Evolutionary conservation across 805 yeast species (phyloP).

Genomic region (Starmerella sp.): DNA sequence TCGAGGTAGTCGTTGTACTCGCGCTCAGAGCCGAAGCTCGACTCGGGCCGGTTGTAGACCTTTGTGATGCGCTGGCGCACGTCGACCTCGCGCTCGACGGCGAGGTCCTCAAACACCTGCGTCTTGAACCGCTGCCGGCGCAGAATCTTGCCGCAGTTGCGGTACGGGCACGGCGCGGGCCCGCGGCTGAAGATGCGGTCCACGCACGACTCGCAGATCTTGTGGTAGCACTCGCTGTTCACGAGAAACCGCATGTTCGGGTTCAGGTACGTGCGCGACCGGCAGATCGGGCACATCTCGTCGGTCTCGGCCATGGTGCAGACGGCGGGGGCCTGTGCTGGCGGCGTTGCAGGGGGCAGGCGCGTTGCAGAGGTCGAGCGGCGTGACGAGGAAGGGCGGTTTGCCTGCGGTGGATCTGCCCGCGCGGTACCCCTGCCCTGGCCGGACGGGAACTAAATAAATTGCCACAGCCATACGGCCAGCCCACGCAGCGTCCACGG

Average conservation of each 20-base stretch:
- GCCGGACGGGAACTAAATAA: not conserved
- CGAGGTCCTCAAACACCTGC: constrained; percentile 84
- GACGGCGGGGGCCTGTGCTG: too few relatives aligned
- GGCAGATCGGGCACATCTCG: constrained; percentile 95
- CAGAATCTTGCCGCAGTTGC: constrained; percentile 74
- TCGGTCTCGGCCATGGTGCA: constrained; percentile 13
- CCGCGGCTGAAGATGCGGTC: constrained; percentile 90
- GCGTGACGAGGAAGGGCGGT: not conserved
- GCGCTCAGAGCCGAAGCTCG: constrained; percentile 51
- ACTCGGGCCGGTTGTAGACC: constrained; percentile 69
- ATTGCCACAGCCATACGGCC: not conserved
- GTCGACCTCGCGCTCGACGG: constrained; percentile 86
- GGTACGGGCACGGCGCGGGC: constrained; percentile 94
- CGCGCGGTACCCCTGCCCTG: not conserved
- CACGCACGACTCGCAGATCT: constrained; percentile 91
- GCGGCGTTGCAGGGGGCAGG: not conserved
- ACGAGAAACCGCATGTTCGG: constrained; percentile 88
- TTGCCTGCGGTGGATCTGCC: not conserved
- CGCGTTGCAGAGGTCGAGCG: too few relatives aligned
- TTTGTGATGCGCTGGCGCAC: constrained; percentile 64
- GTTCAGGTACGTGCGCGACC: constrained; percentile 83
- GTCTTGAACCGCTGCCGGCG: constrained; percentile 83
- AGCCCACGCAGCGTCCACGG: too few relatives aligned
- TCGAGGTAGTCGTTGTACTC: constrained; percentile 73
- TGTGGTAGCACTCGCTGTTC: constrained; percentile 96